A percentile compares a stretch with the other conserved stretches of the same genome.
Evolutionary conservation across 164 flowering plant genomes (phyloP).

Genomic region (Echeveria elegans): DNA sequence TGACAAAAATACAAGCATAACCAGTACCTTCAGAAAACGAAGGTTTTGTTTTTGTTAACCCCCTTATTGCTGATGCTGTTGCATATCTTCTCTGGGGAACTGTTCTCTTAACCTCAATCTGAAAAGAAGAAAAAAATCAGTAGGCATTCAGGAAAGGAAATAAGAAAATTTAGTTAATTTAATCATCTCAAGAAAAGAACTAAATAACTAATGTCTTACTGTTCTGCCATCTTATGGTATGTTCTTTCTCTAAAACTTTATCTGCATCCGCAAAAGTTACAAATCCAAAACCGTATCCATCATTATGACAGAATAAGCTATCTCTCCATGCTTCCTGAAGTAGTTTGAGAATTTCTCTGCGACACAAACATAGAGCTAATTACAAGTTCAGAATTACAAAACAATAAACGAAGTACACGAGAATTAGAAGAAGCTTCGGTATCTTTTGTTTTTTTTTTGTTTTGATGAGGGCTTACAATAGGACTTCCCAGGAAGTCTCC

Average conservation of each 20-base stretch:
- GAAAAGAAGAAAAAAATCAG: neutral
- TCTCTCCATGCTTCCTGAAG: constrained; percentile 11
- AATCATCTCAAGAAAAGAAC: neutral
- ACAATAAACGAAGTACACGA: too few species aligned
- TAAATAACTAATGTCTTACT: constrained; percentile 20
- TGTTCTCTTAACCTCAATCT: constrained; percentile 55
- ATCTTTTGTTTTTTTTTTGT: too few species aligned
- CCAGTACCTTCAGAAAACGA: constrained; percentile 41
- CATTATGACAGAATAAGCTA: constrained; percentile 5
- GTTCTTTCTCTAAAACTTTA: constrained; percentile 45
- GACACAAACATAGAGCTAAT: neutral
- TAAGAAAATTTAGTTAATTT: neutral
- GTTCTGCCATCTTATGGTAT: constrained; percentile 51
- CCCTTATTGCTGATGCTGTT: constrained; percentile 18
- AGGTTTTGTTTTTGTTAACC: constrained; percentile 34
- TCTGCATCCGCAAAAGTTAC: constrained; percentile 12
- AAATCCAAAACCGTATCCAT: constrained; percentile 10
- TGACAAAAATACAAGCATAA: neutral
- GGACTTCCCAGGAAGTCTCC: too few species aligned
- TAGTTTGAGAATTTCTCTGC: constrained; percentile 4
- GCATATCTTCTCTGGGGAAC: constrained; percentile 49
- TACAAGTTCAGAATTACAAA: neutral
- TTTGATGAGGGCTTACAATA: too few species aligned
- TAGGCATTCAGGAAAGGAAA: too few species aligned
- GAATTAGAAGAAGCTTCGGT: too few species aligned